Conservation (phyloP, 257 asterid genomes). For the Nicotiana benthamiana region DNA sequence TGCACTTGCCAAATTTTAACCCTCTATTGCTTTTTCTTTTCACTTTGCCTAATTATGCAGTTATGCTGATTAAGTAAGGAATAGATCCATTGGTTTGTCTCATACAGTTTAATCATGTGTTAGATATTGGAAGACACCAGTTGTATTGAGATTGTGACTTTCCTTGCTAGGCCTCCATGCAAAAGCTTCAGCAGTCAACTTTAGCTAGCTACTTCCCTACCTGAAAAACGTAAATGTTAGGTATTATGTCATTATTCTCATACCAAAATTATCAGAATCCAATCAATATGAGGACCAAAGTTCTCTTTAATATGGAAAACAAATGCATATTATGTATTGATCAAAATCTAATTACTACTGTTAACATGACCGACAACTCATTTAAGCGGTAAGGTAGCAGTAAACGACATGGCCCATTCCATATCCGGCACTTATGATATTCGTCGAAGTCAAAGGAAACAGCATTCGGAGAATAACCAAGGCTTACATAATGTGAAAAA, state of each 20-base stretch:
- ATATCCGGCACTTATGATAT: background rate
- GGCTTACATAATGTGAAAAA: no score
- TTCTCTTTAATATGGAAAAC: background rate
- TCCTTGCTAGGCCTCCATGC: background rate
- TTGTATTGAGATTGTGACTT: background rate
- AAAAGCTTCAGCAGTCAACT: background rate
- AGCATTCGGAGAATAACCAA: no score
- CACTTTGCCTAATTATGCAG: constrained; percentile 5
- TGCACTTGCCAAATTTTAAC: background rate
- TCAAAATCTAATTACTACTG: no score
- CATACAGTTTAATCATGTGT: background rate
- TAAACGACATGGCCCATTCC: no score
- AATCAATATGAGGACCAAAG: background rate
- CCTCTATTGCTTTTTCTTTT: background rate
- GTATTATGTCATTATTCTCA: background rate
- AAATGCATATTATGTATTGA: background rate
- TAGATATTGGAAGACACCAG: background rate
- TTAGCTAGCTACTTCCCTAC: background rate
- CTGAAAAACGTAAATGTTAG: background rate
- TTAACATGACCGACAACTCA: no score
- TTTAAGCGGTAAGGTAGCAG: no score
- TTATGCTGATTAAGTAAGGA: background rate
- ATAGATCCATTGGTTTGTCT: background rate
- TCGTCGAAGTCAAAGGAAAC: no score
- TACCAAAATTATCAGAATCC: background rate